Conservation (phyloP, 2,329 filamentous ascomycete genomes). For the Calonectria henricotiae region DNA sequence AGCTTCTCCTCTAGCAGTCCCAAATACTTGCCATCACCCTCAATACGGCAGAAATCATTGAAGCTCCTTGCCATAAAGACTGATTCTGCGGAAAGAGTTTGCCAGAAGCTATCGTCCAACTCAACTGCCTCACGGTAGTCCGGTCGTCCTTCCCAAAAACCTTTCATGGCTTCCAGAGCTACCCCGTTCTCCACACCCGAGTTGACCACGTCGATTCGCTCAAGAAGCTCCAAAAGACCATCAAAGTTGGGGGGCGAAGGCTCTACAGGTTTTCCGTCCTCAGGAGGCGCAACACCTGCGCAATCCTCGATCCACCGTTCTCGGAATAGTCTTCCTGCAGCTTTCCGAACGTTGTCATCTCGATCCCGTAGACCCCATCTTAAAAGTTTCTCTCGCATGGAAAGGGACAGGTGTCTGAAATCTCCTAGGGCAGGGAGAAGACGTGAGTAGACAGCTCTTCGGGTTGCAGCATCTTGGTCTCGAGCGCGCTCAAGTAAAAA, state of each 20-base stretch:
- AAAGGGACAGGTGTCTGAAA: conserved; percentile 92
- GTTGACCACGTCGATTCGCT: conserved; percentile 94
- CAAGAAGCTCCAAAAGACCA: conserved; percentile 90
- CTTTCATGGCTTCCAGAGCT: conserved; percentile 92
- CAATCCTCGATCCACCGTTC: conserved; percentile 99
- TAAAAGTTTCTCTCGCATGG: conserved; percentile 95
- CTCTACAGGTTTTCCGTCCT: conserved; percentile 71
- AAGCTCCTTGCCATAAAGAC: conserved; percentile 93
- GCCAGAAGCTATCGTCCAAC: conserved; percentile 85
- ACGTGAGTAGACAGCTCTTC: conserved; percentile 88
- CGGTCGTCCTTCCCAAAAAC: conserved; percentile 94
- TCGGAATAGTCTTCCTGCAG: conserved; percentile 89
- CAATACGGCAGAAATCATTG: conserved; percentile 90
- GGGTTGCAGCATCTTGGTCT: conserved; percentile 88
- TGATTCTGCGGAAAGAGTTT: conserved; percentile 86
- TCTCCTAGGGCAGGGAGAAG: conserved; percentile 92
- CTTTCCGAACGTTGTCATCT: conserved; percentile 94
- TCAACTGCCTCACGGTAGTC: conserved; percentile 83
- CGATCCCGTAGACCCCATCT: conserved; percentile 95
- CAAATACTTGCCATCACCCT: conserved; percentile 82
- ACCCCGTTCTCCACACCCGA: conserved; percentile 92
- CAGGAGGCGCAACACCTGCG: conserved; percentile 76
- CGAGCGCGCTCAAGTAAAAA: conserved; percentile 92
- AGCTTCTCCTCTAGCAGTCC: conserved; percentile 91
- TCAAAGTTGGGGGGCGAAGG: conserved; percentile 80